Evolutionary conservation across 768 basidiomycete genomes (phyloP).

Genomic region (Neoboletus magnificus): DNA sequence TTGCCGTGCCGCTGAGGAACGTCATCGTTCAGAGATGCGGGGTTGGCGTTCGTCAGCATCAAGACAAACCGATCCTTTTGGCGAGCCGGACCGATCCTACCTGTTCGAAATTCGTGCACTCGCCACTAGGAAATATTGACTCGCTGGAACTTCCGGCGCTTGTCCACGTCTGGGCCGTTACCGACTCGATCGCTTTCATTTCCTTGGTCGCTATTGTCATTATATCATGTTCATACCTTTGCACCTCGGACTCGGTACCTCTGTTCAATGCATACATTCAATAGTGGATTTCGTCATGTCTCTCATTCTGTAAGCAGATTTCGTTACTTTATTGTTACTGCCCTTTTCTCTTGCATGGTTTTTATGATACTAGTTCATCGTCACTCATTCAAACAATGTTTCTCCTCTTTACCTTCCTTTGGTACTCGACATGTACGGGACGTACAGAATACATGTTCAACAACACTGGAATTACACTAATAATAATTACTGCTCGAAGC

Average conservation of each 20-base stretch:
- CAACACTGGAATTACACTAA: slow-evolving; percentile 20
- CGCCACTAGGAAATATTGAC: slow-evolving; percentile 79
- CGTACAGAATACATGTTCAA: slow-evolving; percentile 35
- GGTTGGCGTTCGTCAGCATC: slow-evolving; percentile 55
- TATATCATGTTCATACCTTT: slow-evolving; percentile 17
- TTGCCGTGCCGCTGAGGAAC: slow-evolving; percentile 74
- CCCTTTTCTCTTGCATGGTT: slow-evolving; percentile 25
- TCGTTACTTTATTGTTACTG: slow-evolving; percentile 28
- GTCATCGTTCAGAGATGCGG: slow-evolving; percentile 81
- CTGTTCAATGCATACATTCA: slow-evolving; percentile 21
- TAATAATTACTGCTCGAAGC: slow-evolving; percentile 10
- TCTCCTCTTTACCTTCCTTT: slow-evolving; percentile 15
- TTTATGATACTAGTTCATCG: slow-evolving; percentile 25
- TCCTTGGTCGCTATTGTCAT: not conserved
- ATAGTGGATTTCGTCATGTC: slow-evolving; percentile 20
- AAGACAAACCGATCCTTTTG: slow-evolving; percentile 21
- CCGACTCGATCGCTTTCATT: not conserved
- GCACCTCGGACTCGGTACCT: slow-evolving; percentile 19
- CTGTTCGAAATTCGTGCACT: slow-evolving; percentile 82
- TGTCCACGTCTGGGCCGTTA: not conserved
- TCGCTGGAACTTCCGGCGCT: not conserved
- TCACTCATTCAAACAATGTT: slow-evolving; percentile 18
- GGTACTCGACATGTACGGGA: slow-evolving; percentile 37
- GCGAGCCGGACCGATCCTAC: slow-evolving; percentile 56
- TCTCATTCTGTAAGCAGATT: slow-evolving; percentile 27